Percentiles rank a stretch among this genome's conserved stretches.
These are phyloP conservation scores for Elsinoe fawcettii DNA, from an alignment of 2,329 filamentous ascomycete genomes.

Conservation along the genomic window DNA sequence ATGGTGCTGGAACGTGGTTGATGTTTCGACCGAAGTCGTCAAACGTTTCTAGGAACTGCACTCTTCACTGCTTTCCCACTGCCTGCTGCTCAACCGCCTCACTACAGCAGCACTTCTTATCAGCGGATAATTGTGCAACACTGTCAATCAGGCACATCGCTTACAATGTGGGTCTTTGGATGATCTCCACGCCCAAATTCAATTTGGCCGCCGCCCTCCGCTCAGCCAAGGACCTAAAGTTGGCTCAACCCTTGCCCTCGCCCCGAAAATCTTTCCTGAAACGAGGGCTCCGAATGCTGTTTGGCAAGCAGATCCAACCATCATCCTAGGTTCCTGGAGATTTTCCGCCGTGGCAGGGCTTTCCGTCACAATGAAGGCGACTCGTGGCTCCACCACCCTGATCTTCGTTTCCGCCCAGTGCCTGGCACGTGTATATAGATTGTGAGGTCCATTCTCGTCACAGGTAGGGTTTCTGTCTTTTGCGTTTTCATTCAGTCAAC, in stretches of 20 bases:
- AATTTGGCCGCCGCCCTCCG: constrained; percentile 6
- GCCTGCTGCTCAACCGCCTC: neutral
- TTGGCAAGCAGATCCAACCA: neutral
- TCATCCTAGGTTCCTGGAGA: neutral
- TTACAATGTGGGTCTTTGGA: neutral
- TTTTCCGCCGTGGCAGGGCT: neutral
- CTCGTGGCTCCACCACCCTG: neutral
- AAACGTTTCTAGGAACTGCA: neutral
- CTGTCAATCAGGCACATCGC: neutral
- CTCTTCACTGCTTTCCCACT: neutral
- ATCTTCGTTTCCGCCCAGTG: neutral
- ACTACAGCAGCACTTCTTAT: neutral
- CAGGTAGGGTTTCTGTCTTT: neutral
- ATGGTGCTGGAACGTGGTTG: neutral
- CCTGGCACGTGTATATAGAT: neutral
- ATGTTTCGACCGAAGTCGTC: neutral
- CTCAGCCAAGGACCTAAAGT: neutral
- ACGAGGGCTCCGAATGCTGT: neutral
- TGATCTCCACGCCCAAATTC: neutral
- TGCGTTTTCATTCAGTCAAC: no score
- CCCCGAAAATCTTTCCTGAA: constrained; percentile 6
- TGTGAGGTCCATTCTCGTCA: neutral
- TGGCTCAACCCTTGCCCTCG: neutral
- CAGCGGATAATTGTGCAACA: neutral
- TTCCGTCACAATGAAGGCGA: neutral